phyloP scores from a whole-genome alignment of 352 stramenopile genomes.

The Globisporangium cylindrosporum region DNA sequence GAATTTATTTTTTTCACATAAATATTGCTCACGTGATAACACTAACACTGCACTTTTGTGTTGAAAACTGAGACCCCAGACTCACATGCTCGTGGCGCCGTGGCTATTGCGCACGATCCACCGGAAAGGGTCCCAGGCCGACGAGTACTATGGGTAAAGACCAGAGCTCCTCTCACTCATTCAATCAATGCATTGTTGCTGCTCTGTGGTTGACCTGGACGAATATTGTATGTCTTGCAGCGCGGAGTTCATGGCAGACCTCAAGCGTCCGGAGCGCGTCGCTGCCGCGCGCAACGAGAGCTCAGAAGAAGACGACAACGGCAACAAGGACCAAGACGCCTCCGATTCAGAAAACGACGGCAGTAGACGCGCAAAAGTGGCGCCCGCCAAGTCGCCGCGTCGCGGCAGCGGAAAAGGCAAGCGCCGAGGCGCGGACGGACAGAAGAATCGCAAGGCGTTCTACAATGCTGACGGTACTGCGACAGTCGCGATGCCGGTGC shows the following conservation, averaged over 20 bases:
- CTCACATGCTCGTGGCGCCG: conserved; percentile 56
- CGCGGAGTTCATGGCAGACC: conserved; percentile 59
- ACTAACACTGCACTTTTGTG: neutral
- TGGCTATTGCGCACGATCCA: conserved; percentile 70
- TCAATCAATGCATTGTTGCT: neutral
- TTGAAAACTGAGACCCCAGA: conserved; percentile 20
- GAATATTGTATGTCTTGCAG: conserved; percentile 14
- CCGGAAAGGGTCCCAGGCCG: conserved; percentile 59
- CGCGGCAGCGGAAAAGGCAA: neutral
- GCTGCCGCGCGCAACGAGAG: conserved; percentile 5
- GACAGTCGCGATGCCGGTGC: conserved; percentile 11
- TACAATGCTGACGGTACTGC: conserved; percentile 41
- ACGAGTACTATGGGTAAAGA: conserved; percentile 58
- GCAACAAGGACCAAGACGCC: conserved; percentile 20
- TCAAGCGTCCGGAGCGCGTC: conserved; percentile 23
- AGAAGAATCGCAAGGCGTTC: conserved; percentile 32
- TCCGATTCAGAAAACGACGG: conserved; percentile 15
- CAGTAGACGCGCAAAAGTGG: conserved; percentile 17
- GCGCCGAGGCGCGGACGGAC: neutral
- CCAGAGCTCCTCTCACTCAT: neutral
- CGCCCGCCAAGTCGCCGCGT: conserved; percentile 17
- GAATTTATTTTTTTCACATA: neutral
- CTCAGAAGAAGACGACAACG: conserved; percentile 20
- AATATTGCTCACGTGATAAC: neutral
- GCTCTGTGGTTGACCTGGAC: neutral